These are phyloP conservation scores for Endocarpon pusillum DNA, from an alignment of 495 filamentous ascomycete genomes.

Conservation along the genomic window DNA sequence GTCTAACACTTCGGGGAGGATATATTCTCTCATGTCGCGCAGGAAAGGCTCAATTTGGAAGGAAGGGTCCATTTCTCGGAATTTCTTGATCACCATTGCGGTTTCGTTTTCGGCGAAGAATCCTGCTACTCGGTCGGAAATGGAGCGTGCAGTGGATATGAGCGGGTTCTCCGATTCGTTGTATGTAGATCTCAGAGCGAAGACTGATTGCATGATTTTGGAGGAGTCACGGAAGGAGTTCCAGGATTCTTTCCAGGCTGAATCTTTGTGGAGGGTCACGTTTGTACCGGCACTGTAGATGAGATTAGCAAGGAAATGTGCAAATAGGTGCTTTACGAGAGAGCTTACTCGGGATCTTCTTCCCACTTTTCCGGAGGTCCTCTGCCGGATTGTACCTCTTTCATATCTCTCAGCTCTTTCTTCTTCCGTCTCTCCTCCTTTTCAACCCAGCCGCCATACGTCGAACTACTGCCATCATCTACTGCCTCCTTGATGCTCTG, in stretches of 20 bases:
- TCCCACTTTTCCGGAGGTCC: constrained; percentile 39
- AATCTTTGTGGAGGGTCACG: constrained; percentile 88
- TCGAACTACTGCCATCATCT: constrained; percentile 88
- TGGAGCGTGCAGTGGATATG: constrained; percentile 79
- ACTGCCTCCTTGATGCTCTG: constrained; percentile 88
- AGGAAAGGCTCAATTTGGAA: constrained; percentile 93
- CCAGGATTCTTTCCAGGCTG: constrained; percentile 93
- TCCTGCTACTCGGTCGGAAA: constrained; percentile 79
- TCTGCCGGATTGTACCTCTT: constrained; percentile 35
- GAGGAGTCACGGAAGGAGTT: constrained; percentile 75
- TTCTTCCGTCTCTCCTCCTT: constrained; percentile 76
- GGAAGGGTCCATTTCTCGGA: constrained; percentile 86
- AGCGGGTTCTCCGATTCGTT: constrained; percentile 94
- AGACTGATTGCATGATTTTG: constrained; percentile 75
- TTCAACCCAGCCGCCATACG: constrained; percentile 91
- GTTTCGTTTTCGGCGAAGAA: constrained; percentile 99
- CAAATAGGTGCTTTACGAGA: constrained; percentile 20
- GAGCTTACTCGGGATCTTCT: constrained; percentile 81
- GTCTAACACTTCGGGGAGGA: constrained; percentile 90
- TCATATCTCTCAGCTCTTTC: constrained; percentile 54
- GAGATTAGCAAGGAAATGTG: constrained; percentile 1
- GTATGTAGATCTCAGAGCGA: constrained; percentile 66
- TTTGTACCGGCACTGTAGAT: constrained; percentile 68
- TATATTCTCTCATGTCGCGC: constrained; percentile 90
- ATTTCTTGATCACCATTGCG: constrained; percentile 89